Evolutionary conservation across 1,284 basidiomycete species (phyloP), one percentile per base, ranked within the genome.

Genomic region (Ganoderma boninense): DNA sequence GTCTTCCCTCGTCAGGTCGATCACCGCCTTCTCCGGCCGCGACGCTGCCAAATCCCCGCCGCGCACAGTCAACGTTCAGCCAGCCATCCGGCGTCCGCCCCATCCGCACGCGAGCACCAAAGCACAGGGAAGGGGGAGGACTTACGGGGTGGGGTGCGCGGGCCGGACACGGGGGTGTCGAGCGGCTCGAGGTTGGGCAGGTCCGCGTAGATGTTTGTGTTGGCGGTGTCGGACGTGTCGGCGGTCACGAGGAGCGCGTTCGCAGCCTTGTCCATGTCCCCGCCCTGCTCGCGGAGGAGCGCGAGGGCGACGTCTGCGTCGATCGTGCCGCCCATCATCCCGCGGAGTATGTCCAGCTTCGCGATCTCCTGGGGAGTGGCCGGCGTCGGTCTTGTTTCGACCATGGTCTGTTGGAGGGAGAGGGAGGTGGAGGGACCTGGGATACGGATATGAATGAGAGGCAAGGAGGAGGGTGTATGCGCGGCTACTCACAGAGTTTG

Each of bases 1-100:
- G n/a, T 82, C 88, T 18, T 90, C 89, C 23, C 77, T 81, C 4
- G 89, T 91, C 59, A 91, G 81, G 78, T 92, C 89, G 62, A 91
- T 90, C 32, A 87, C 82, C n/a, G 69, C 62, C 40, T 75, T 77
- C 74, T 77, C 79, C 10, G 83, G 83, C 68, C 82, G 82, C 16
- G 83, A 79, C 35, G 83, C 82, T 77, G 49, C 14, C 23, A 52
- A 26, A 74, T 11, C 26, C 29, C 35, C 23, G n/a, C 10, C 46
- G 8, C 14, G 14, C 4, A 43, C 16, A 4, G 43, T n/a, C 46
- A 20, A 29, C 38, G 43, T 40, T 42, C 40, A 43, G 14, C 54
- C 38, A 5, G 4, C 63, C 40, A 43, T 6, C 54, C 38, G 5
- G 11, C 63, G 13, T 56, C 63, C 63, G 6, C 54, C 6, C 38